These are phyloP conservation scores for Pleurotus djamor DNA, from an alignment of 768 basidiomycete species.

Conservation along the genomic window DNA sequence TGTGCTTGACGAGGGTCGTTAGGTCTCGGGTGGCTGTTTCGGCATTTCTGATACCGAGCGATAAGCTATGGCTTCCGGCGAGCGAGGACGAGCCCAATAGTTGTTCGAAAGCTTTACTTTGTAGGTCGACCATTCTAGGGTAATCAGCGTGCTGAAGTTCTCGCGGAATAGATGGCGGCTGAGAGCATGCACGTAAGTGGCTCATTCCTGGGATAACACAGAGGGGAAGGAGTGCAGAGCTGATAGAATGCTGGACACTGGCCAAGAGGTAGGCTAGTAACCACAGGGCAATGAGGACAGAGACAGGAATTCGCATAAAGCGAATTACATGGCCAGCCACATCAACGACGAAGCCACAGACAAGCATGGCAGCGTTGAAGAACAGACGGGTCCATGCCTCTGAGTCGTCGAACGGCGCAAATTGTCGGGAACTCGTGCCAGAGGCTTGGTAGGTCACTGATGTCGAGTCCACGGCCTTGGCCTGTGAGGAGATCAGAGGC, in stretches of 20 bases:
- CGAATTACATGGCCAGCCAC: constrained; percentile 44
- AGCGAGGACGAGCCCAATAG: constrained; percentile 52
- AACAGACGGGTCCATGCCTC: no score
- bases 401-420: no score
- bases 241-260: constrained; percentile 38
- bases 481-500: no score
- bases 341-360: no score
- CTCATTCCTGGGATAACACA: constrained; percentile 64
- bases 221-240: constrained; percentile 48
- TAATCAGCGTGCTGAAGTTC: constrained; percentile 55
- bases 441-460: no score
- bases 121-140: constrained; percentile 55
- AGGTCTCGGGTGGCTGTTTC: constrained; percentile 78
- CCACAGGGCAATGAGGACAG: constrained; percentile 48
- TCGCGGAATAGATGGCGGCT: not conserved
- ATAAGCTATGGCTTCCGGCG: constrained; percentile 51
- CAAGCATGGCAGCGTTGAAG: no score
- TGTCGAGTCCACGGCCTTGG: no score
- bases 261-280: constrained; percentile 43
- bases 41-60: constrained; percentile 70
- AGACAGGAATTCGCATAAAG: constrained; percentile 57
- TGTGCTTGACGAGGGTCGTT: constrained; percentile 57
- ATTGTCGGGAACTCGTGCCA: no score
- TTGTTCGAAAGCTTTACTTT: constrained; percentile 61
- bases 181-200: constrained; percentile 38